Base-by-base conservation (phyloP, 2,329 filamentous ascomycete species). In the Escovopsis sp. region DNA sequence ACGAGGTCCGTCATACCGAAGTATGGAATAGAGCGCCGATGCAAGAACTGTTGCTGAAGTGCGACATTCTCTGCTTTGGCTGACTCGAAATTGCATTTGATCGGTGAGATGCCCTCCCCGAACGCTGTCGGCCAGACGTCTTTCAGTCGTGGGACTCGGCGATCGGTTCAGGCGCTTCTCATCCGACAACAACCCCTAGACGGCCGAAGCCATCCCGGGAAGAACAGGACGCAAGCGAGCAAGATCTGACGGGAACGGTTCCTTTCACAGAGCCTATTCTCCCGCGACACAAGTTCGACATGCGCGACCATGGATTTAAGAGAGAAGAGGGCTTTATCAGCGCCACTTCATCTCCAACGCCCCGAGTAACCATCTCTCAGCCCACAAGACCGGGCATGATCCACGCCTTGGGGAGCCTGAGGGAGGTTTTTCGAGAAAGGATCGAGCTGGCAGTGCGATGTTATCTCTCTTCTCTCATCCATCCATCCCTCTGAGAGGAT, bases 11-110 rank as follows among this genome's bases (percentile, higher is more conserved):
- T 61, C 67, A 73, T 67, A 71, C 68, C 62, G 47, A 39, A 58
- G 66, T 67, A 72, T 72, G 69, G 59, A 67, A 63, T 65, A 59
- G 57, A 77, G 75, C 80, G 81, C 81, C 79, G 76, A 76, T 76
- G 76, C 71, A 75, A 86, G 84, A 92, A 92, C 66, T 93, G 85
- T 80, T 79, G 81, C 80, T 77, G 72, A 67, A 78, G 68, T 65
- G 82, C 83, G 75, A 78, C 82, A 88, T 90, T 90, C 82, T 87
- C 79, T 65, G 69, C 76, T 74, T 72, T 81, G 79, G 73, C 72
- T 76, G 67, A 87, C 82, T 87, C 83, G 80, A 82, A 51, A 31
- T 76, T 81, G 45, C 43, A 66, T 86, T 88, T 87, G 48, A 80
- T 85, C 76, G 65, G 76, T 85, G 81, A 84, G 72, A 62, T 36